Conservation (phyloP, 208 protist genomes). For the Dictyostelium gargantuum region DNA sequence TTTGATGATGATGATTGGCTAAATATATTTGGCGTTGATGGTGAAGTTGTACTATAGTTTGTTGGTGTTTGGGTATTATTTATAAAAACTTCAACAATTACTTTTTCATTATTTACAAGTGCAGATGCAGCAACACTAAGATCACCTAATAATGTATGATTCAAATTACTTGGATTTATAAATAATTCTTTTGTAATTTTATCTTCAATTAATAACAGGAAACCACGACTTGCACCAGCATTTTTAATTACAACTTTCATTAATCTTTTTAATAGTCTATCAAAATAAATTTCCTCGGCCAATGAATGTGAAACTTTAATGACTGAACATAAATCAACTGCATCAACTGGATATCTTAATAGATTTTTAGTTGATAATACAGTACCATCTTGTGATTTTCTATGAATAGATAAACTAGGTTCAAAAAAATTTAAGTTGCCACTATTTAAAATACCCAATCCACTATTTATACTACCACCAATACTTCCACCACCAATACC, state of each 20-base stretch:
- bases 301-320: slow-evolving; percentile 44
- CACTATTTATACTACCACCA: background rate
- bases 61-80: background rate
- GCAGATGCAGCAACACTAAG: slow-evolving; percentile 16
- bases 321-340: slow-evolving; percentile 39
- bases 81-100: slow-evolving; percentile 6
- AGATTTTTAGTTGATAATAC: background rate
- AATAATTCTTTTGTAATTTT: slow-evolving; percentile 9
- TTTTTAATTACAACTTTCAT: slow-evolving; percentile 57
- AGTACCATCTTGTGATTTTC: slow-evolving; percentile 4
- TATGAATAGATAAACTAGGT: slow-evolving; percentile 2
- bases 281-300: slow-evolving; percentile 49
- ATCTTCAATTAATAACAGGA: slow-evolving; percentile 22
- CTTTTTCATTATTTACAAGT: slow-evolving; percentile 5
- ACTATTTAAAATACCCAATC: background rate
- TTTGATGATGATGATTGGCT: background rate
- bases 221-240: slow-evolving; percentile 29
- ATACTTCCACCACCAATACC: background rate
- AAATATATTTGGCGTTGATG: background rate
- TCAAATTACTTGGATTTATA: background rate
- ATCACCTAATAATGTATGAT: background rate
- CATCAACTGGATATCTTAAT: slow-evolving; percentile 24
- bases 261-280: slow-evolving; percentile 11
- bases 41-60: background rate
- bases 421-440: background rate